phyloP scores from a whole-genome alignment of 2,329 filamentous ascomycete species.

The Westerdykella sp. region DNA sequence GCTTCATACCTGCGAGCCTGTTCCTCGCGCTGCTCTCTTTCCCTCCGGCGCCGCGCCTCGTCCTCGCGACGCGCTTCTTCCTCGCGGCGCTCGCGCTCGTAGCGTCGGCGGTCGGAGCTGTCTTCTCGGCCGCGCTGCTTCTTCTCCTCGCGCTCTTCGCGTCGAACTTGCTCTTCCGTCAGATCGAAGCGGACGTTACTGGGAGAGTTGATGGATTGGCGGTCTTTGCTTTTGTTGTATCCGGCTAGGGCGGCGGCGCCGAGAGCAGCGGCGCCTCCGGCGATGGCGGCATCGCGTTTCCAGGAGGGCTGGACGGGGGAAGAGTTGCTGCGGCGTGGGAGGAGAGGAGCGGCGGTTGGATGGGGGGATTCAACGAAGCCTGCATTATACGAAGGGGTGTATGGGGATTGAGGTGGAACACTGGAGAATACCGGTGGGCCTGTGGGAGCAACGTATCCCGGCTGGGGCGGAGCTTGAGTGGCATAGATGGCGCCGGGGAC shows the following conservation, averaged over 20 bases:
- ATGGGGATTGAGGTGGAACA: conserved; percentile 9
- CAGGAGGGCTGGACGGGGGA: conserved; percentile 41
- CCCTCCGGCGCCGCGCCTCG: conserved; percentile 20
- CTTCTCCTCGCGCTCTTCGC: conserved; percentile 38
- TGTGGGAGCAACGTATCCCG: conserved; percentile 38
- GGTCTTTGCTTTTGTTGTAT: conserved; percentile 19
- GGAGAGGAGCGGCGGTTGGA: conserved; percentile 14
- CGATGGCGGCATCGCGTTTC: conserved; percentile 40
- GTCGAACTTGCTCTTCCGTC: conserved; percentile 51
- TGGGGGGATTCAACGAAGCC: conserved; percentile 17
- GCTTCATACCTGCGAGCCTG: background rate
- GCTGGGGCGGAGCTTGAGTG: conserved; percentile 36
- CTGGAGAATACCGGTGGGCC: conserved; percentile 39
- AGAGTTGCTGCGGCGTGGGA: conserved; percentile 41
- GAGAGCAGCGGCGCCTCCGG: conserved; percentile 39
- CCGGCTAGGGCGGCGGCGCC: conserved; percentile 38
- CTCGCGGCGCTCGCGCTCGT: conserved; percentile 15
- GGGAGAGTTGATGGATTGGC: conserved; percentile 21
- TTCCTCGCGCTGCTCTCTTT: conserved; percentile 8
- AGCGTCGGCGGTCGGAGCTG: conserved; percentile 18
- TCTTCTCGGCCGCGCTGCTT: conserved; percentile 28
- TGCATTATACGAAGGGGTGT: conserved; percentile 11
- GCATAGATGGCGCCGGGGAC: conserved; percentile 64
- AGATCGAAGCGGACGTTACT: conserved; percentile 53
- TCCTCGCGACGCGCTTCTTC: conserved; percentile 20